Base-by-base conservation (phyloP, 192 early-diverging fungal species). In the Coemansia sp. region DNA sequence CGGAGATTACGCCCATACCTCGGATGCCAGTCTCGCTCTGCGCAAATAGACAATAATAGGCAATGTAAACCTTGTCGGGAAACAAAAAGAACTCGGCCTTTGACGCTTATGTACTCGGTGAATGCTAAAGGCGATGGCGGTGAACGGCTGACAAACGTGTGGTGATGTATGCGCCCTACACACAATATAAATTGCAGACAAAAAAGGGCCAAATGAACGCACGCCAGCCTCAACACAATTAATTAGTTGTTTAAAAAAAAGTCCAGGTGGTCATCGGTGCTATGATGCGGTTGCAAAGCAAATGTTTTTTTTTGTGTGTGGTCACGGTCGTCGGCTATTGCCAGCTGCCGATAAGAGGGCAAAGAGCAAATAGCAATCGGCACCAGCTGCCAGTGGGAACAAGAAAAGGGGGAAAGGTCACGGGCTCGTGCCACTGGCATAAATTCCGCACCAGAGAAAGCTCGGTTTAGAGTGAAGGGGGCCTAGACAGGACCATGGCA, bases 1-100 rank as follows among this genome's bases (percentile, higher is more conserved):
- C 71, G 21, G 65, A 64, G 58, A 74, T 60, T 44, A 74, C 49
- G 35, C 71, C 71, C 71, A 74, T 74, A 42, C 55, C 55, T 57
- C 43, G 22, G 25, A 57, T 53, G 30, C 51, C 28, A 31, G 29
- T 32, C 29, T 1, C 43, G n/a, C 19, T n/a, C 18, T 18, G 18
- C 43, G n/a, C 19, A 8, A 44, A 21, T 21, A 19, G 30, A 8
- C 4, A 22, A 44, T 44, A 44, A 44, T 44, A 44, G 18, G 6
- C 43, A n/a, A 21, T 19, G 19, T 19, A 22, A 21, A 6, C 30
- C 30, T 5, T 44, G 16, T 7, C 43, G 18, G 18, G 12, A 21
- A 6, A 3, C 16, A 44, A 44, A n/a, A 19, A 21, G 19, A 44
- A 44, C 8, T 21, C 4, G 19, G 43, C 43, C 5, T 44, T 40